Base-by-base conservation (phyloP, 352 stramenopile genomes). In the Globisporangium nagaii region DNA sequence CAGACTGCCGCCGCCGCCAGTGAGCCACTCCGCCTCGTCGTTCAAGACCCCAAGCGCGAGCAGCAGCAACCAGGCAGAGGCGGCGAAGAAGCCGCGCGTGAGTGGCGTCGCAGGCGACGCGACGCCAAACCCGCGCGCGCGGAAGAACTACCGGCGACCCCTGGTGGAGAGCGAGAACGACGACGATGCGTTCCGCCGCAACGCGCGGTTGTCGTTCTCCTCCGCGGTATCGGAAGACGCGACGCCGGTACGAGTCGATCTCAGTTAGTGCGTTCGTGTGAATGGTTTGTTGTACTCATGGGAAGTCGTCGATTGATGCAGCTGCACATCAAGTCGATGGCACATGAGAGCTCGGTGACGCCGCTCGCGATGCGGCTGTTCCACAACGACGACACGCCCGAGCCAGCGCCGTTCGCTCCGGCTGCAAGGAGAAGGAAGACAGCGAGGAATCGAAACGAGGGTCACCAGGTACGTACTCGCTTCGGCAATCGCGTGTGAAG, bases 151-250 rank as follows among this genome's bases (percentile, higher is more conserved):
- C 19, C 63, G 81, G 25, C 69, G 81, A 27, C 76, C 78, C 39
- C 50, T 88, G 2, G n/a, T n/a, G n/a, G n/a, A n/a, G n/a, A 56
- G 63, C 37, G 80, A 84, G 32, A 88, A 60, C 19, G 76, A 84
- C 32, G 77, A 88, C 32, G 78, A 89, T 37, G 76, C 81, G 43
- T 48, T 64, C 20, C 65, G 62, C 51, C 53, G 68, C 20, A 76
- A 79, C 53, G 61, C 75, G 17, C 80, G 80, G 4, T 37, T 88
- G 12, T 79, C 76, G 20, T 88, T 88, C 37, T 90, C 80, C 27
- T 75, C 73, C 20, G 66, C 63, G 10, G 53, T 66, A 11, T 73
- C 75, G 1, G 77, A 86, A n/a, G 71, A 83, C 43, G 72, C 73
- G 4, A 71, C 74, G 8, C 57, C 70, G 72, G 79, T 88, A 78